Evolutionary conservation across 768 basidiomycete species (phyloP).

Genomic region (Mycena polygramma): DNA sequence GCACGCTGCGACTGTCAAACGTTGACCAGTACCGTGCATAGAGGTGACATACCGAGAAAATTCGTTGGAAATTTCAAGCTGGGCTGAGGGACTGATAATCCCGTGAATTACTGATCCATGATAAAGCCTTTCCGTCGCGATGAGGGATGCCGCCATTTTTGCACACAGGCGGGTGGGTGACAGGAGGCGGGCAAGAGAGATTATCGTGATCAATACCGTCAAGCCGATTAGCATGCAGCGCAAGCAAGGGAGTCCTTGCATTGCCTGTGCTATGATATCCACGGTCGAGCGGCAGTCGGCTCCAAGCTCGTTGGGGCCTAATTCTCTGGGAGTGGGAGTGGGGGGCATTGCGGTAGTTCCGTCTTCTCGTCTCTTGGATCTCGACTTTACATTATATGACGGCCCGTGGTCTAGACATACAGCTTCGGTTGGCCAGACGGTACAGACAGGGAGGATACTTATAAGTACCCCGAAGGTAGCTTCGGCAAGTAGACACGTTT

Average conservation of each 20-base stretch:
- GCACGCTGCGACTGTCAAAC: conserved; percentile 12
- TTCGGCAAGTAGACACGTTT: too few relatives aligned
- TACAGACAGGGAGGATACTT: too few relatives aligned
- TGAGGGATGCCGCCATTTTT: background rate
- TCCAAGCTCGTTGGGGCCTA: background rate
- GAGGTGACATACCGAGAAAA: background rate
- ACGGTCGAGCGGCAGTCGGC: conserved; percentile 2
- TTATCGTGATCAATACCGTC: background rate
- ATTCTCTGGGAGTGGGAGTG: background rate
- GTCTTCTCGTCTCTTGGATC: too few relatives aligned
- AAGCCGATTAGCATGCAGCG: conserved; percentile 3
- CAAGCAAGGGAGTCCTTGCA: conserved; percentile 3
- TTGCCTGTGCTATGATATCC: background rate
- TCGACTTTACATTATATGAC: too few relatives aligned
- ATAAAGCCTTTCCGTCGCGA: conserved; percentile 9
- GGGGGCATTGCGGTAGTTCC: background rate
- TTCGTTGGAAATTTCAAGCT: background rate
- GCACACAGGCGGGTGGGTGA: conserved; percentile 9
- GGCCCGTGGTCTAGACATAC: too few relatives aligned
- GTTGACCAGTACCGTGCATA: too few relatives aligned
- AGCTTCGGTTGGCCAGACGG: too few relatives aligned
- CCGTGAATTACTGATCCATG: background rate
- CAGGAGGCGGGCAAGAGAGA: background rate
- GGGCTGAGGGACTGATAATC: background rate
- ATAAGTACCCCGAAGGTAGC: too few relatives aligned